Evolutionary conservation across 495 filamentous ascomycete genomes (phyloP).

Genomic region (Astrothelium subdiscretum): DNA sequence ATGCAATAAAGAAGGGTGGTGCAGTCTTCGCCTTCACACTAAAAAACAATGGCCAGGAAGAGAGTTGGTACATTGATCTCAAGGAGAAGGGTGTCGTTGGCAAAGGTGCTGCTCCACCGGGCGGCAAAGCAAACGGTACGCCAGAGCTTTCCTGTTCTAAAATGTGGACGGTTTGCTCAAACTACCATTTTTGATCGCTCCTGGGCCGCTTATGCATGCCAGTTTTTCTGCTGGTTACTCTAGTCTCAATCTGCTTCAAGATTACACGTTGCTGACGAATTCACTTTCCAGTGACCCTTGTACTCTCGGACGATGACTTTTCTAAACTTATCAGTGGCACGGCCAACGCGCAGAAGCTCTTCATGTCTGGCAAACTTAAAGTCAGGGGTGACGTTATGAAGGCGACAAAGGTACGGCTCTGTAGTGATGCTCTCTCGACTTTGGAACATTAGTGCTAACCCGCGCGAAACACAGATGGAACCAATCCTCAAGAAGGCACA

Average conservation of each 20-base stretch:
- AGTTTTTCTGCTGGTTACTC: background rate
- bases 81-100: slow-evolving; percentile 79
- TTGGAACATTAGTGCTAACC: background rate
- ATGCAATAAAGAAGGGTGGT: slow-evolving; percentile 75
- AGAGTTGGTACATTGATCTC: slow-evolving; percentile 89
- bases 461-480: slow-evolving; percentile 44
- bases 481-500: slow-evolving; percentile 85
- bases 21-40: slow-evolving; percentile 85
- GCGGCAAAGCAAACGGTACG: slow-evolving; percentile 72
- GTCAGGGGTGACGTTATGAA: slow-evolving; percentile 98
- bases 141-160: background rate
- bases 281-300: slow-evolving; percentile 55
- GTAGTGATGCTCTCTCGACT: too few species aligned
- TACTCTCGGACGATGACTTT: slow-evolving; percentile 80
- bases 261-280: background rate
- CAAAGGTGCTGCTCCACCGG: slow-evolving; percentile 54
- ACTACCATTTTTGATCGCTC: background rate
- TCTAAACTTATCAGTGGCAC: slow-evolving; percentile 69
- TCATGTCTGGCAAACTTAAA: slow-evolving; percentile 96
- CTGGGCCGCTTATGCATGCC: background rate
- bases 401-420: slow-evolving; percentile 55
- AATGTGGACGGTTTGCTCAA: too few species aligned
- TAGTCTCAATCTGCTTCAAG: background rate
- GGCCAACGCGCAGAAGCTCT: slow-evolving; percentile 86
- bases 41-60: slow-evolving; percentile 74